A percentile compares a stretch with the other conserved stretches of the same genome.
These are phyloP conservation scores for Ruellia speciosa DNA, from an alignment of 305 asterid species.

Conservation along the genomic window DNA sequence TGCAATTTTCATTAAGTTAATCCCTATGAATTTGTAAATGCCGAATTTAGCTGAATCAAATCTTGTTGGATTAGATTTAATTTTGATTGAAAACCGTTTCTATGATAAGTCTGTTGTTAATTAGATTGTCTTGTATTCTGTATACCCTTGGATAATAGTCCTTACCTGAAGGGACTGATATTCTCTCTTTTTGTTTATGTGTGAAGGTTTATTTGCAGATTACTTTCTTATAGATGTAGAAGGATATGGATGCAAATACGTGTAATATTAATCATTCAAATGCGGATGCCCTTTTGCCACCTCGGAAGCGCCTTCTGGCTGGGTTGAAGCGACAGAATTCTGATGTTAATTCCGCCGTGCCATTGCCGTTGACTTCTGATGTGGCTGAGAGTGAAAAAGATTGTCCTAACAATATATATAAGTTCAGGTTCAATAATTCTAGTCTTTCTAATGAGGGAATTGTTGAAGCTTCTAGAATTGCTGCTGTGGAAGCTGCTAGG, in stretches of 20 bases:
- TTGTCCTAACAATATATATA: slow-evolving; percentile 35
- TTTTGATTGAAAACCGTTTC: not conserved
- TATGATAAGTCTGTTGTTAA: not conserved
- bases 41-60: not conserved
- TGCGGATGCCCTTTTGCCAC: slow-evolving; percentile 87
- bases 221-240: slow-evolving; percentile 40
- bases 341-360: slow-evolving; percentile 46
- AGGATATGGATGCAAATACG: slow-evolving; percentile 51
- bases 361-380: slow-evolving; percentile 33
- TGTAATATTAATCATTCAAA: slow-evolving; percentile 62
- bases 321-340: slow-evolving; percentile 80
- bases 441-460: slow-evolving; percentile 60
- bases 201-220: slow-evolving; percentile 31
- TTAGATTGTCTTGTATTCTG: not conserved
- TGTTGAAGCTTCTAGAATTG: slow-evolving; percentile 58
- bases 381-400: slow-evolving; percentile 32
- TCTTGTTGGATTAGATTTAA: not conserved
- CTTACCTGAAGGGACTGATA: not conserved
- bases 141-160: no score
- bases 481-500: slow-evolving; percentile 64
- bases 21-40: not conserved
- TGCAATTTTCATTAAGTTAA: not conserved
- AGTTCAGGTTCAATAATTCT: slow-evolving; percentile 39
- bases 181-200: slow-evolving; percentile 4
- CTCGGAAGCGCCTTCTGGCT: slow-evolving; percentile 88